These are phyloP conservation scores for Neonectria hederae DNA, from an alignment of 2,329 filamentous ascomycete genomes.

Conservation along the genomic window DNA sequence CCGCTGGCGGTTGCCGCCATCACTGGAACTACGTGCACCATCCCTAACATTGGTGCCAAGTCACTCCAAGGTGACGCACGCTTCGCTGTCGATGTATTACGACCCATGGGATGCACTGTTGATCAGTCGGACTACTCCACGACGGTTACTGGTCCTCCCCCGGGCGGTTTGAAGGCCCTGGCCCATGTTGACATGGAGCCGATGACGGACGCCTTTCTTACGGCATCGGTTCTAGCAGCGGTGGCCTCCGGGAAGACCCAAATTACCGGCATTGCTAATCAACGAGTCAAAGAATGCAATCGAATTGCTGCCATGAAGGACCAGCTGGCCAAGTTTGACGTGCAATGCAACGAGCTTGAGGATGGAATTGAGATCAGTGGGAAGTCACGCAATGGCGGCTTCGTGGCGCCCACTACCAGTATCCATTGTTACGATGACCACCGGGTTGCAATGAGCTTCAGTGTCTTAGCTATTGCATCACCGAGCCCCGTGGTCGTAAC, in stretches of 20 bases:
- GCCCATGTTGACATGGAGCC: conserved; percentile 95
- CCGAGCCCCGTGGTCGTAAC: conserved; percentile 79
- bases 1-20: conserved; percentile 94
- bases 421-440: conserved; percentile 98
- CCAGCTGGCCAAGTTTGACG: conserved; percentile 92
- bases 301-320: conserved; percentile 95
- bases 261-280: conserved; percentile 95
- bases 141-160: conserved; percentile 87
- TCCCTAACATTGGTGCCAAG: conserved; percentile 92
- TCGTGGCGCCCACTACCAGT: conserved; percentile 68
- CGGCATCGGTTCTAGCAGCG: conserved; percentile 90
- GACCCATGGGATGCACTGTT: conserved; percentile 93
- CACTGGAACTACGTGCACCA: conserved; percentile 92
- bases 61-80: conserved; percentile 95
- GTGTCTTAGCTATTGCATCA: conserved; percentile 80
- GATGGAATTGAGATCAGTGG: conserved; percentile 87
- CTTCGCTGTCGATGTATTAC: conserved; percentile 89
- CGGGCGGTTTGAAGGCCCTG: conserved; percentile 78
- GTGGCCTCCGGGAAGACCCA: conserved; percentile 84
- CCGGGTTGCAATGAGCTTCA: conserved; percentile 98
- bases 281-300: conserved; percentile 98
- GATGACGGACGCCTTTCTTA: conserved; percentile 98
- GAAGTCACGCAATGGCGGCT: conserved; percentile 54
- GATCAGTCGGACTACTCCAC: conserved; percentile 86
- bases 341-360: conserved; percentile 85